Percentiles rank a stretch among this genome's conserved stretches.
These are phyloP conservation scores for Xylaria venustula DNA, from an alignment of 495 filamentous ascomycete species.

Conservation along the genomic window DNA sequence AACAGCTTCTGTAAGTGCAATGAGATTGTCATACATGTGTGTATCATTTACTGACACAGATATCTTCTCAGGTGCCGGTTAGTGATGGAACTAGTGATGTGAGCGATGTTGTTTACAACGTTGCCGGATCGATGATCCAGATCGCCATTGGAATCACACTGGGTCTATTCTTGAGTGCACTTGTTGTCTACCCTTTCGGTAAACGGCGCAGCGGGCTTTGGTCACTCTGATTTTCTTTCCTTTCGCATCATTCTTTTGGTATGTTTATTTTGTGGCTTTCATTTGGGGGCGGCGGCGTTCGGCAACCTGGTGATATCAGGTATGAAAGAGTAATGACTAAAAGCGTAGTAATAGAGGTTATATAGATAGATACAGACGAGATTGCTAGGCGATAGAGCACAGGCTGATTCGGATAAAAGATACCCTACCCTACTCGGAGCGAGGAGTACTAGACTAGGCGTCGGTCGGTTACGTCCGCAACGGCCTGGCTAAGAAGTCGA, in stretches of 20 bases:
- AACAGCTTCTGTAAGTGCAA: slow-evolving; percentile 25
- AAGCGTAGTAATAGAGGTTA: neutral
- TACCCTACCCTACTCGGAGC: neutral
- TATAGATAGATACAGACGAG: neutral
- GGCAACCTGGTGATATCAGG: neutral
- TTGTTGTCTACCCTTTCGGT: slow-evolving; percentile 87
- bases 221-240: slow-evolving; percentile 62
- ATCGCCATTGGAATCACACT: slow-evolving; percentile 92
- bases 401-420: neutral
- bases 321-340: neutral
- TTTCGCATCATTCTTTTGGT: neutral
- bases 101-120: slow-evolving; percentile 74
- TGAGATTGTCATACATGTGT: neutral
- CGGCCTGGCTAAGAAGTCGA: too few relatives aligned
- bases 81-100: slow-evolving; percentile 28
- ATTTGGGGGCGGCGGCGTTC: neutral
- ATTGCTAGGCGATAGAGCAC: neutral
- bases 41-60: neutral
- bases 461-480: too few relatives aligned
- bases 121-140: slow-evolving; percentile 85
- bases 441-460: neutral
- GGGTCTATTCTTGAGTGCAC: slow-evolving; percentile 79
- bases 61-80: slow-evolving; percentile 20
- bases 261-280: neutral
- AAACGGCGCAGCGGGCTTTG: slow-evolving; percentile 89